phyloP scores from a whole-genome alignment of 345 rosid genomes.

The Dimocarpus longan region DNA sequence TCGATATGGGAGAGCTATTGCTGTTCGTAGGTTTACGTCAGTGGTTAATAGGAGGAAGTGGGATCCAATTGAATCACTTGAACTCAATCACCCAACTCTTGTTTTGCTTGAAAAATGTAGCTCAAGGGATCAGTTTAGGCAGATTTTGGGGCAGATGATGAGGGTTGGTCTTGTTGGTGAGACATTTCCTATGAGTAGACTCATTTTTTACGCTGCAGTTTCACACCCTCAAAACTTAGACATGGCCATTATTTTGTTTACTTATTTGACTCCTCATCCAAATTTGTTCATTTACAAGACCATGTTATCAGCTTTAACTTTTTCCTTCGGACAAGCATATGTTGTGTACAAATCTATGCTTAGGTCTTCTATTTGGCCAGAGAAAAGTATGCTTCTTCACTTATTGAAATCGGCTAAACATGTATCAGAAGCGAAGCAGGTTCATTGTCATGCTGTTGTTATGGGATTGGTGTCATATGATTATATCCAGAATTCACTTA shows the following conservation, averaged over 20 bases:
- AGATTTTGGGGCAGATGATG: constrained; percentile 53
- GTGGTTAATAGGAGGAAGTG: constrained; percentile 32
- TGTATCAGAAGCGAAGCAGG: constrained; percentile 46
- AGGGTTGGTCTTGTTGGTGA: constrained; percentile 46
- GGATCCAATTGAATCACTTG: constrained; percentile 51
- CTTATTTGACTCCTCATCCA: constrained; percentile 46
- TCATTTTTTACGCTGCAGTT: constrained; percentile 49
- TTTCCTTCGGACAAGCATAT: constrained; percentile 30
- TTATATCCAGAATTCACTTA: constrained; percentile 55
- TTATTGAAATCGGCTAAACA: constrained; percentile 32
- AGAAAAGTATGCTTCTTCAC: constrained; percentile 47
- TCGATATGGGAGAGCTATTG: constrained; percentile 33
- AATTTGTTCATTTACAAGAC: constrained; percentile 53
- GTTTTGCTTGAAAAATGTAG: constrained; percentile 51
- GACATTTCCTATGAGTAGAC: constrained; percentile 67
- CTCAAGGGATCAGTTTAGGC: constrained; percentile 47
- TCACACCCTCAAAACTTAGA: constrained; percentile 52
- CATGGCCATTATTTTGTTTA: constrained; percentile 43
- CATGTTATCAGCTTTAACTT: constrained; percentile 47
- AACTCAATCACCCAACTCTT: constrained; percentile 49
- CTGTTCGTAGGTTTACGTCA: constrained; percentile 31
- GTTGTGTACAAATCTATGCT: constrained; percentile 46
- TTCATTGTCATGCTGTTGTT: constrained; percentile 53
- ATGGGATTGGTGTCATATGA: constrained; percentile 36
- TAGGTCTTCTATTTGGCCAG: constrained; percentile 39